Percentiles rank a stretch among this genome's conserved stretches.
Evolutionary conservation across 1,284 basidiomycete species (phyloP).

Genomic region (Irpex sp.): DNA sequence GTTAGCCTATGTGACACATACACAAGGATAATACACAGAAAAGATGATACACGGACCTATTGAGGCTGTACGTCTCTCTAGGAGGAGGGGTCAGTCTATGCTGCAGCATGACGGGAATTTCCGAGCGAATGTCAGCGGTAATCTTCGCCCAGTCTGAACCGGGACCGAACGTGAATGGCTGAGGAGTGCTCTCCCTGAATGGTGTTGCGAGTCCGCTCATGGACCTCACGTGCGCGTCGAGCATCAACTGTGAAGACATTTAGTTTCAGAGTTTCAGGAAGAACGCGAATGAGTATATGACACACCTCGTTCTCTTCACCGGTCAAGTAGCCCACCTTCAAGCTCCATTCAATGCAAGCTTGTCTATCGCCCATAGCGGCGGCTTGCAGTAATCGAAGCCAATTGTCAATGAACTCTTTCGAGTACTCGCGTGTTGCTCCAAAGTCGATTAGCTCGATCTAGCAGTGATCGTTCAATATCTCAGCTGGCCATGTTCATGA

Average conservation of each 20-base stretch:
- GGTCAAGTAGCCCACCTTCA: slow-evolving; percentile 85
- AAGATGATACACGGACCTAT: slow-evolving; percentile 48
- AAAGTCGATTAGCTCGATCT: slow-evolving; percentile 94
- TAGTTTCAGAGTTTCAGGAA: neutral
- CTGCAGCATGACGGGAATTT: slow-evolving; percentile 90
- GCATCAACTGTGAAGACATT: slow-evolving; percentile 63
- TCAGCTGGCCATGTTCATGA: neutral
- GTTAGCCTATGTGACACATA: slow-evolving; percentile 1
- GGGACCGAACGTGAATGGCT: slow-evolving; percentile 72
- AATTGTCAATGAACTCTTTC: slow-evolving; percentile 85
- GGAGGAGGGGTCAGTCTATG: slow-evolving; percentile 92
- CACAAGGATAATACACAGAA: neutral
- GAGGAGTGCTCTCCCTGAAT: slow-evolving; percentile 59
- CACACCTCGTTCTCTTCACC: slow-evolving; percentile 82
- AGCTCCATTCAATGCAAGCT: slow-evolving; percentile 73
- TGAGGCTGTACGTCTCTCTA: slow-evolving; percentile 91
- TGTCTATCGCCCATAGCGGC: slow-evolving; percentile 71
- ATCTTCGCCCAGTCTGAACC: slow-evolving; percentile 64
- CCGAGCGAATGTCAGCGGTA: slow-evolving; percentile 70
- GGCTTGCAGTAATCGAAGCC: slow-evolving; percentile 78
- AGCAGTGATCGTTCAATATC: neutral
- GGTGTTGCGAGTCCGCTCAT: slow-evolving; percentile 83
- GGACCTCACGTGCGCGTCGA: slow-evolving; percentile 83
- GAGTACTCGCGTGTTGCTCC: slow-evolving; percentile 90
- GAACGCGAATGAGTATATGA: slow-evolving; percentile 1